phyloP scores from a whole-genome alignment of 352 stramenopile genomes.

The Elongisporangium undulatum region DNA sequence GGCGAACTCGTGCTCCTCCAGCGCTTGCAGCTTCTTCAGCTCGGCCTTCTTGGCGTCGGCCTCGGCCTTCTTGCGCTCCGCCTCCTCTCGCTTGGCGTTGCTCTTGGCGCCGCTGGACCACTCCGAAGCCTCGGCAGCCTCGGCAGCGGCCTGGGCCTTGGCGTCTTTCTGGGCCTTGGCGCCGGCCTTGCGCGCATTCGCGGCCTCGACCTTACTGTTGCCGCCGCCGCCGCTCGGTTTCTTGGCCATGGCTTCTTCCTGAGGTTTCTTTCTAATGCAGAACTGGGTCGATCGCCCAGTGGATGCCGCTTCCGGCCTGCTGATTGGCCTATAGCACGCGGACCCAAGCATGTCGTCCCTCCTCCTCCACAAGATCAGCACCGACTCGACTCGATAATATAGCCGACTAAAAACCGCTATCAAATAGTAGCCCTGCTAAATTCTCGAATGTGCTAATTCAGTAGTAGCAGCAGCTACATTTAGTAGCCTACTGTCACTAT shows the following conservation, averaged over 20 bases:
- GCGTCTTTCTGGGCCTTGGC: constrained; percentile 53
- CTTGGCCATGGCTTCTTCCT: constrained; percentile 20
- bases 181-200: constrained; percentile 64
- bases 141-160: constrained; percentile 34
- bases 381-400: not conserved
- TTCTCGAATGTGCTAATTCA: not conserved
- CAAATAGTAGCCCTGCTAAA: not conserved
- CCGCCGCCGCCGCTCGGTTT: constrained; percentile 36
- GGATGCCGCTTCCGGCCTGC: not conserved
- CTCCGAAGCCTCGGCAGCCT: constrained; percentile 39
- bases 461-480: too few relatives aligned
- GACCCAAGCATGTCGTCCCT: not conserved
- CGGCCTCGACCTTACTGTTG: constrained; percentile 76
- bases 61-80: constrained; percentile 59
- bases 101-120: constrained; percentile 66
- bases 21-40: constrained; percentile 59
- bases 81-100: constrained; percentile 52
- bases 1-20: constrained; percentile 51
- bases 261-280: not conserved
- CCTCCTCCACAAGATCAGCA: not conserved
- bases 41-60: constrained; percentile 52
- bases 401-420: not conserved
- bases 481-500: not conserved
- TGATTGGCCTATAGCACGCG: not conserved
- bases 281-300: not conserved